Conservation (phyloP, 2,329 filamentous ascomycete species). For the Aspergillus pseudoviridinutans region DNA sequence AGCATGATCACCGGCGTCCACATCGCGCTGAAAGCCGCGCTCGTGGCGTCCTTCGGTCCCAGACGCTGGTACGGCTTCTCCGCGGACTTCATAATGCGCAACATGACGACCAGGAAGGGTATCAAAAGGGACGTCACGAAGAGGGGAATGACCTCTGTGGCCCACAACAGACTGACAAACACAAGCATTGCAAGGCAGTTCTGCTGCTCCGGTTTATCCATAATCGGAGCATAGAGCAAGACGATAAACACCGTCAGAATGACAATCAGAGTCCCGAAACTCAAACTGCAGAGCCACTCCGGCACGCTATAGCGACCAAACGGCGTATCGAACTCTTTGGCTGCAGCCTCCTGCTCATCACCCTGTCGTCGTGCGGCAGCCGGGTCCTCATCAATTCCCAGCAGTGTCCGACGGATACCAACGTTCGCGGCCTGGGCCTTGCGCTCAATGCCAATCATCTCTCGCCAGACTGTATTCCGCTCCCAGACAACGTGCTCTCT, state of each 20-base stretch:
- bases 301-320: slow-evolving; percentile 74
- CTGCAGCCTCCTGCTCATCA: slow-evolving; percentile 65
- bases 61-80: slow-evolving; percentile 66
- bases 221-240: slow-evolving; percentile 72
- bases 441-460: slow-evolving; percentile 96
- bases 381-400: slow-evolving; percentile 69
- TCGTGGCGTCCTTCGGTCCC: slow-evolving; percentile 73
- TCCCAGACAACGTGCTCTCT: slow-evolving; percentile 99
- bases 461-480: slow-evolving; percentile 95
- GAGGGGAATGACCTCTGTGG: slow-evolving; percentile 94
- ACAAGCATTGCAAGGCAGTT: slow-evolving; percentile 92
- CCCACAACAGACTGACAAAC: slow-evolving; percentile 92
- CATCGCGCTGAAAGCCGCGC: slow-evolving; percentile 89
- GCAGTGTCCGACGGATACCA: slow-evolving; percentile 70
- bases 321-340: slow-evolving; percentile 72
- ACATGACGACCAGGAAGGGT: slow-evolving; percentile 84
- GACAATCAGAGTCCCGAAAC: slow-evolving; percentile 69
- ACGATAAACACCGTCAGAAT: slow-evolving; percentile 70
- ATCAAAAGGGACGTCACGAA: slow-evolving; percentile 95
- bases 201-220: slow-evolving; percentile 85
- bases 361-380: slow-evolving; percentile 73
- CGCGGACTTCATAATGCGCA: slow-evolving; percentile 78
- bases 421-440: slow-evolving; percentile 92
- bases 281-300: slow-evolving; percentile 76
- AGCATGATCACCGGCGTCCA: slow-evolving; percentile 99